Percentiles rank a stretch among this genome's conserved stretches.
These are phyloP conservation scores for Eremomyces bilateralis DNA, from an alignment of 495 filamentous ascomycete genomes.

Conservation along the genomic window DNA sequence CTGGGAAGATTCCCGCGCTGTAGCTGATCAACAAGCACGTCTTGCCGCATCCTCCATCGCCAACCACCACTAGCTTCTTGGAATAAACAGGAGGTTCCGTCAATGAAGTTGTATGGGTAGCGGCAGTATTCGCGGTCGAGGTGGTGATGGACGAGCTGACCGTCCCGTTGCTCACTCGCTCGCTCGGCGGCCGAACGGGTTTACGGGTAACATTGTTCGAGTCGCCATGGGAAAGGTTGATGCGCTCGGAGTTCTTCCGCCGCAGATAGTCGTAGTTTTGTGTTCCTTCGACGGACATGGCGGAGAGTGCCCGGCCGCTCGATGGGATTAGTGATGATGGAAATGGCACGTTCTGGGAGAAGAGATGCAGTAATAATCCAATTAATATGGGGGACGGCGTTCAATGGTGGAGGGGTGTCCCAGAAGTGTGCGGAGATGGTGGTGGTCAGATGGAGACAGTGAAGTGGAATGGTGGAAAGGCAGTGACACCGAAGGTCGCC, in stretches of 20 bases:
- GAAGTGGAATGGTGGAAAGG: too few relatives aligned
- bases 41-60: slow-evolving; percentile 96
- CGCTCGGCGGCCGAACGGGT: slow-evolving; percentile 35
- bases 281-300: too few relatives aligned
- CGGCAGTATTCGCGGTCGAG: slow-evolving; percentile 50
- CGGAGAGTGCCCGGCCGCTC: neutral
- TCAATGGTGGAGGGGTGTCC: too few relatives aligned
- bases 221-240: slow-evolving; percentile 1
- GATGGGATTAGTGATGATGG: neutral
- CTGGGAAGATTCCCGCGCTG: slow-evolving; percentile 92
- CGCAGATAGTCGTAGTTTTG: slow-evolving; percentile 22
- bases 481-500: too few relatives aligned
- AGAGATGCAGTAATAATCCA: too few relatives aligned
- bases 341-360: neutral
- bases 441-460: too few relatives aligned
- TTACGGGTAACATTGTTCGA: slow-evolving; percentile 8
- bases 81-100: slow-evolving; percentile 80
- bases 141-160: slow-evolving; percentile 54
- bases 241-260: slow-evolving; percentile 17
- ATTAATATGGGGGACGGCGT: too few relatives aligned
- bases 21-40: slow-evolving; percentile 96
- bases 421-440: too few relatives aligned
- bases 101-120: slow-evolving; percentile 69
- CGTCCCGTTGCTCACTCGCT: slow-evolving; percentile 54
- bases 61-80: slow-evolving; percentile 97